Evolutionary conservation across 1,139 yeast species (phyloP).

Genomic region (Yamadazyma conglobata): DNA sequence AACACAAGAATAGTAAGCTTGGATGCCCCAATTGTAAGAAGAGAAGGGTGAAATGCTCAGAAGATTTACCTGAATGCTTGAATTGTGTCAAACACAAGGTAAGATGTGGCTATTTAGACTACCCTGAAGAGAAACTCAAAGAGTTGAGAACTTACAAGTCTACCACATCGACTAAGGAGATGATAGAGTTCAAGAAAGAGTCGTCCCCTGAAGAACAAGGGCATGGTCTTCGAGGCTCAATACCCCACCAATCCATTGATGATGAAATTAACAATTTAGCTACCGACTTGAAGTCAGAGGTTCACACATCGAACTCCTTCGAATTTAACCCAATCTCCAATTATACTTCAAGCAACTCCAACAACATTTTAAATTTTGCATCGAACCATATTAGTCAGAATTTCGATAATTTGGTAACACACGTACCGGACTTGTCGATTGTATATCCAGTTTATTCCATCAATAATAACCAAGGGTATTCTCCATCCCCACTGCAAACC

Average conservation of each 20-base stretch:
- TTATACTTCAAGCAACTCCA: slow-evolving; percentile 13
- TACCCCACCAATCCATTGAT: slow-evolving; percentile 7
- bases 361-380: slow-evolving; percentile 18
- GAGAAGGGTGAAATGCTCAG: slow-evolving; percentile 43
- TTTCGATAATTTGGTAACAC: slow-evolving; percentile 26
- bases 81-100: slow-evolving; percentile 43
- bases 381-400: slow-evolving; percentile 22
- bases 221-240: not conserved
- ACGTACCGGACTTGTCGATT: slow-evolving; percentile 23
- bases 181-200: slow-evolving; percentile 1
- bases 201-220: not conserved
- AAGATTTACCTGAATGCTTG: slow-evolving; percentile 39
- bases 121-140: slow-evolving; percentile 30
- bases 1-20: slow-evolving; percentile 29
- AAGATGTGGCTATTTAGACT: slow-evolving; percentile 40
- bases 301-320: not conserved
- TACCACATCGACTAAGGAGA: slow-evolving; percentile 1
- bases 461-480: slow-evolving; percentile 11
- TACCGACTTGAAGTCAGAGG: slow-evolving; percentile 12
- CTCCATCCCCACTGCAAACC: slow-evolving; percentile 1
- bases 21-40: slow-evolving; percentile 48
- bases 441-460: slow-evolving; percentile 40
- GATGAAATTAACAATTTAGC: slow-evolving; percentile 16
- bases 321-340: slow-evolving; percentile 3
- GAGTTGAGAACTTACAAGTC: slow-evolving; percentile 19